phyloP scores from a whole-genome alignment of 148 eudicot genomes.

The Rhododendron williamsianum region DNA sequence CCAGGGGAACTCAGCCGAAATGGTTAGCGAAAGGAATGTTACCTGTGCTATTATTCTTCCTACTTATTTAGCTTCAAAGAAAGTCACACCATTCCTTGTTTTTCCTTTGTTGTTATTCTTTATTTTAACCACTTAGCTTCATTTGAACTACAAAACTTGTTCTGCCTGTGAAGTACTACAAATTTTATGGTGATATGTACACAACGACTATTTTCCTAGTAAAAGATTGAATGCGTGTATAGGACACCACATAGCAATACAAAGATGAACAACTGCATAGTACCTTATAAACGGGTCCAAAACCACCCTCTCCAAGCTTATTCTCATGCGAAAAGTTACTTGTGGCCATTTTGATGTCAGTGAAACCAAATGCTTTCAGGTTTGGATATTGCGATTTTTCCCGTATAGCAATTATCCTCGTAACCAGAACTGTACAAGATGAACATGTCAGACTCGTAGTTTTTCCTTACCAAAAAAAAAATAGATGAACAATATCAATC shows the following conservation, averaged over 20 bases:
- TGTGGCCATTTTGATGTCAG: conserved; percentile 27
- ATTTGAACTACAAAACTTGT: background rate
- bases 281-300: conserved; percentile 47
- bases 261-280: background rate
- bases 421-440: background rate
- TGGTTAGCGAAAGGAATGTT: background rate
- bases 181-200: background rate
- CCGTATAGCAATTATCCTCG: background rate
- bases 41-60: background rate
- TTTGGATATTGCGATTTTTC: conserved; percentile 8
- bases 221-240: background rate
- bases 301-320: conserved; percentile 48
- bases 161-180: background rate
- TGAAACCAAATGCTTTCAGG: conserved; percentile 25
- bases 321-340: conserved; percentile 22
- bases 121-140: background rate
- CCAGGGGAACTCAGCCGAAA: background rate
- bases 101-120: no score
- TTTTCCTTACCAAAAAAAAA: no score
- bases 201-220: background rate
- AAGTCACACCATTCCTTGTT: no score
- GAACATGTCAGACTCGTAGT: background rate
- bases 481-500: background rate
- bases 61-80: background rate
- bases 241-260: background rate